Conservation (phyloP, 306 rosid genomes). For the Vicia villosa region DNA sequence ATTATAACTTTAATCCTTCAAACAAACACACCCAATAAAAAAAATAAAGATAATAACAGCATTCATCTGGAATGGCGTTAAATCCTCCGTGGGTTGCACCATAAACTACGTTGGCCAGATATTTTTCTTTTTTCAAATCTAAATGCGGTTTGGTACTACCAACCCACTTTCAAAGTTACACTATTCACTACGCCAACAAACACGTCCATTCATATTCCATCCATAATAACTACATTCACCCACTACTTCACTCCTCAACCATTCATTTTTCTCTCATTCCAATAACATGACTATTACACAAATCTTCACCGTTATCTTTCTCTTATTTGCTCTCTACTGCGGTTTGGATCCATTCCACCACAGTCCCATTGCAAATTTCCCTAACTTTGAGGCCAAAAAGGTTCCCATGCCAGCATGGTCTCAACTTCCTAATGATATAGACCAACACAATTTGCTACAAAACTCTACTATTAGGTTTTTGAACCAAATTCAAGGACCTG, state of each 20-base stretch:
- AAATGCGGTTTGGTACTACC: too few relatives aligned
- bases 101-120: too few relatives aligned
- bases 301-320: constrained; percentile 39
- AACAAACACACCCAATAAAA: too few relatives aligned
- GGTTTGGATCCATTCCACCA: constrained; percentile 75
- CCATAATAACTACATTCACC: too few relatives aligned
- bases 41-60: too few relatives aligned
- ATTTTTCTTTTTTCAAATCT: too few relatives aligned
- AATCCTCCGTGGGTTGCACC: too few relatives aligned
- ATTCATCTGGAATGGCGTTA: too few relatives aligned
- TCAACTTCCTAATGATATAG: constrained; percentile 54
- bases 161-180: too few relatives aligned
- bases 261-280: neutral
- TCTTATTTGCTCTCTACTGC: constrained; percentile 70
- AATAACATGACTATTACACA: constrained; percentile 42
- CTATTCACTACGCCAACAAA: too few relatives aligned
- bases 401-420: constrained; percentile 68
- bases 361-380: constrained; percentile 64
- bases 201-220: too few relatives aligned
- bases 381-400: constrained; percentile 51
- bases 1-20: too few relatives aligned
- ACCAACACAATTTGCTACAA: constrained; percentile 65
- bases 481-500: constrained; percentile 85
- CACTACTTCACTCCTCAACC: neutral
- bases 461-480: constrained; percentile 74